A percentile compares a stretch with the other conserved stretches of the same genome.
phyloP scores from a whole-genome alignment of 2,329 filamentous ascomycete genomes.

The Aspergillus novofumigatus region DNA sequence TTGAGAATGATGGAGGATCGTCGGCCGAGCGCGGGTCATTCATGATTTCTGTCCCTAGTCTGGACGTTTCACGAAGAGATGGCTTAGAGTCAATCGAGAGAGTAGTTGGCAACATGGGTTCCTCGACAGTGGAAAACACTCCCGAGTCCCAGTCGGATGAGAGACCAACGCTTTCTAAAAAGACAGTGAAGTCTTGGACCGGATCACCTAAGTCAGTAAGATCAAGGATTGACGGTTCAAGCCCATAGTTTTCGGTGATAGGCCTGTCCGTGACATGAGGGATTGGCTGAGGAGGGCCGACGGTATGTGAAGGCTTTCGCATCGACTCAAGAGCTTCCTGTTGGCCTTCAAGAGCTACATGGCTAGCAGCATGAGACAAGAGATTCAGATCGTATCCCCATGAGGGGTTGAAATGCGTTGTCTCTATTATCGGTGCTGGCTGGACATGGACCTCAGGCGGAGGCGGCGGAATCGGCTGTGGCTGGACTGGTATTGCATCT shows the following conservation, averaged over 20 bases:
- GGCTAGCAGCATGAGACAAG: slow-evolving; percentile 46
- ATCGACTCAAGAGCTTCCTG: slow-evolving; percentile 38
- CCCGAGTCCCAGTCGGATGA: slow-evolving; percentile 49
- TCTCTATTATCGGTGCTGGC: slow-evolving; percentile 37
- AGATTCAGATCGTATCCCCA: slow-evolving; percentile 50
- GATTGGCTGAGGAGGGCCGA: slow-evolving; percentile 35
- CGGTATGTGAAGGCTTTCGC: slow-evolving; percentile 30
- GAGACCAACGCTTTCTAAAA: slow-evolving; percentile 47
- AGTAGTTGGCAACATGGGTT: slow-evolving; percentile 33
- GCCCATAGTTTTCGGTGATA: slow-evolving; percentile 41
- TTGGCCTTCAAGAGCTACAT: slow-evolving; percentile 46
- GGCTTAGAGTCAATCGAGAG: slow-evolving; percentile 36
- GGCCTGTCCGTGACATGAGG: slow-evolving; percentile 31
- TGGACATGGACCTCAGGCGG: slow-evolving; percentile 37
- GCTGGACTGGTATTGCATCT: slow-evolving; percentile 41
- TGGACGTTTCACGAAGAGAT: slow-evolving; percentile 27
- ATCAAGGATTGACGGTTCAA: slow-evolving; percentile 44
- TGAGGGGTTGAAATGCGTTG: slow-evolving; percentile 46
- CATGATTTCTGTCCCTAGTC: slow-evolving; percentile 38
- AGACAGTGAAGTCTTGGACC: slow-evolving; percentile 47
- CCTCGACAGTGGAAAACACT: slow-evolving; percentile 42
- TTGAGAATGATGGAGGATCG: slow-evolving; percentile 44
- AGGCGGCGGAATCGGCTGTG: slow-evolving; percentile 28
- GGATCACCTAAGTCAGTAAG: slow-evolving; percentile 45
- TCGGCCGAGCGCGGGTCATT: slow-evolving; percentile 37